phyloP scores from a whole-genome alignment of 345 rosid genomes.

The Lumnitzera racemosa region DNA sequence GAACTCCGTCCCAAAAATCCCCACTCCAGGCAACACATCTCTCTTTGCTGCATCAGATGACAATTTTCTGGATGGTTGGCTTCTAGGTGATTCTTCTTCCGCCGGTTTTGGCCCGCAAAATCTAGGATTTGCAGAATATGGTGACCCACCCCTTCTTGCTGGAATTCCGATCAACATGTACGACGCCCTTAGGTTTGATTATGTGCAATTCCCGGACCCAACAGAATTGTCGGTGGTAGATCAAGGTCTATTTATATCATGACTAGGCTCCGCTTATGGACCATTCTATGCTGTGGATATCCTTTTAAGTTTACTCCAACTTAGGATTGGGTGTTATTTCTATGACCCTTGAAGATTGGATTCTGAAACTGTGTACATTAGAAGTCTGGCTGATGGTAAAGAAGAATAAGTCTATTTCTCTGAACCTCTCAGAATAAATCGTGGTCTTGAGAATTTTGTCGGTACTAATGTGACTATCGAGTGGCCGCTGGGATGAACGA shows the following conservation, averaged over 20 bases:
- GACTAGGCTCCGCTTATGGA: slow-evolving; percentile 8
- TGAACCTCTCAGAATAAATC: not conserved
- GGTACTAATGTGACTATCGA: too few relatives aligned
- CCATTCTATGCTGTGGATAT: not conserved
- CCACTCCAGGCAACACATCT: slow-evolving; percentile 24
- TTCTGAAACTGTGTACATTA: slow-evolving; percentile 4
- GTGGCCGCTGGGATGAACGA: too few relatives aligned
- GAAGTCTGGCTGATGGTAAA: slow-evolving; percentile 1
- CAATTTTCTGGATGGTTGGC: slow-evolving; percentile 41
- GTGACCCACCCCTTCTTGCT: slow-evolving; percentile 25
- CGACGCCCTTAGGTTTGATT: slow-evolving; percentile 49
- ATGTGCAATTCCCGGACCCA: slow-evolving; percentile 45
- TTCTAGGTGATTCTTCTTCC: slow-evolving; percentile 39
- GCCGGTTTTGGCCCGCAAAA: slow-evolving; percentile 44
- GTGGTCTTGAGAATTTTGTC: too few relatives aligned
- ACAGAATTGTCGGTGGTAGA: slow-evolving; percentile 49
- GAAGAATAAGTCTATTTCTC: not conserved
- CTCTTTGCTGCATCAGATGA: slow-evolving; percentile 33
- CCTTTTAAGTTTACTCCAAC: not conserved
- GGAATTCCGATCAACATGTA: slow-evolving; percentile 46
- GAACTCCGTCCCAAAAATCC: slow-evolving; percentile 27
- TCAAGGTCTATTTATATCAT: slow-evolving; percentile 64
- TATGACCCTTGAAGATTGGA: slow-evolving; percentile 3
- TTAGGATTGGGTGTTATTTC: not conserved
- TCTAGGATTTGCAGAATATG: slow-evolving; percentile 31